Base-by-base conservation (phyloP, 192 early-diverging fungal species). In the Linnemannia hyalina region DNA sequence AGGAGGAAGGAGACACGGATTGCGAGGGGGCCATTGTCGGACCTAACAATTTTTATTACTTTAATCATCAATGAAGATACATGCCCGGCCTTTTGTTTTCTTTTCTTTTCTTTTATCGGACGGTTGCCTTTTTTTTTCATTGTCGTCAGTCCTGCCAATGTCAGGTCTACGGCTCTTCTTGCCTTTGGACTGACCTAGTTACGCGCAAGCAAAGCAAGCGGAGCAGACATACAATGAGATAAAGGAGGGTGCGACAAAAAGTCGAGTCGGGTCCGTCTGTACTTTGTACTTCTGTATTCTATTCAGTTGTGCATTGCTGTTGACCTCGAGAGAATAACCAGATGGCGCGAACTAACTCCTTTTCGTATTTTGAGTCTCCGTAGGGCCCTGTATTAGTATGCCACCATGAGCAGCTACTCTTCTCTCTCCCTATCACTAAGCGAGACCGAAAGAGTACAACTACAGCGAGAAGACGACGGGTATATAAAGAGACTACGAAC, bases 361-460 rank as follows among this genome's bases (percentile, higher is more conserved):
- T 29, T 23, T 29, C 29, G 47, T 6, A 20, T 22, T 70, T 77
- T 70, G 36, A 70, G 60, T 63, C 76, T 77, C 76, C 76, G 76
- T 77, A 77, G 76, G 46, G n/a, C 46, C 2, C 3, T 32, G 44
- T 46, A 35, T 35, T 35, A 46, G 44, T 46, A 46, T 11, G 11
- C 35, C 35, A n/a, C 20, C 6, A 38, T 32, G 22, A 23, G 69
- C 20, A n/a, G n/a, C 16, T 41, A 29, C 4, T 42, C 4, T 72
- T n/a, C 40, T 42, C 44, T 49, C 47, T 46, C 49, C 18, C 49
- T 23, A 18, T 29, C 44, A 26, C 10, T 26, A 26, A 73, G 44
- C 13, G 40, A 49, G 32, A 47, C 46, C 4, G 71, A 41, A 32
- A 22, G 26, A 29, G 44, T 46, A 46, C 44, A 42, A 46, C 40